Base-by-base conservation (phyloP, 2,329 filamentous ascomycete genomes). In the Venturia effusa region DNA sequence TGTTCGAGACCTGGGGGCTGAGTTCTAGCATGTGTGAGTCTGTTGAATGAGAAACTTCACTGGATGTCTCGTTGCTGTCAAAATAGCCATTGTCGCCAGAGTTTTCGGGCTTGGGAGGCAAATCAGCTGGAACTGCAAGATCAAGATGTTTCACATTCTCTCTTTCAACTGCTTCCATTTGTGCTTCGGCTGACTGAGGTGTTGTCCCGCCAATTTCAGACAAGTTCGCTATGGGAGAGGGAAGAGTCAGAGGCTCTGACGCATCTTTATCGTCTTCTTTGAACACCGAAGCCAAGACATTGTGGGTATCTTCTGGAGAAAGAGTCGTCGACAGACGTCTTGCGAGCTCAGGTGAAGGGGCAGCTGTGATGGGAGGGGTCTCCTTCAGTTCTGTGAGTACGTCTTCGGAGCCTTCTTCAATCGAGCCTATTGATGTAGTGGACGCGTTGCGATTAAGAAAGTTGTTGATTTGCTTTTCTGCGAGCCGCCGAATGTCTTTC, bases 401-500 rank as follows among this genome's bases (percentile, higher is more conserved):
- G 5, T 69, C 70, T 64, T 88, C 86, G 8, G 79, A 77, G 2
- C 80, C 79, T 51, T 89, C 85, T 61, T 95, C 91, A 15, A 84
- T 84, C 7, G 88, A 85, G 5, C 82, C 81, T 19, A 92, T 77
- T 0, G 89, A 89, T 65, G 90, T 87, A 65, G 89, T 88, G 2
- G 90, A 92, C 67, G 92, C 90, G 69, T 92, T 82, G 65, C 80
- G 88, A 73, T 97, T 92, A 8, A 93, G 85, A 72, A 99, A 99
- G 73, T 95, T 96, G 73, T 90, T 93, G 64, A 99, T 80, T 72
- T 99, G 95, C 66, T 97, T 82, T 65, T 93, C 91, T 15, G 94
- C 96, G 66, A 99, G 79, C 70, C 94, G 87, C 67, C 92, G 85
- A 71, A 99, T 96, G 76, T 99, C 94, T 71, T 96, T 97, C 74